Conservation (phyloP, 2,329 filamentous ascomycete species). For the Fusarium miscanthi region DNA sequence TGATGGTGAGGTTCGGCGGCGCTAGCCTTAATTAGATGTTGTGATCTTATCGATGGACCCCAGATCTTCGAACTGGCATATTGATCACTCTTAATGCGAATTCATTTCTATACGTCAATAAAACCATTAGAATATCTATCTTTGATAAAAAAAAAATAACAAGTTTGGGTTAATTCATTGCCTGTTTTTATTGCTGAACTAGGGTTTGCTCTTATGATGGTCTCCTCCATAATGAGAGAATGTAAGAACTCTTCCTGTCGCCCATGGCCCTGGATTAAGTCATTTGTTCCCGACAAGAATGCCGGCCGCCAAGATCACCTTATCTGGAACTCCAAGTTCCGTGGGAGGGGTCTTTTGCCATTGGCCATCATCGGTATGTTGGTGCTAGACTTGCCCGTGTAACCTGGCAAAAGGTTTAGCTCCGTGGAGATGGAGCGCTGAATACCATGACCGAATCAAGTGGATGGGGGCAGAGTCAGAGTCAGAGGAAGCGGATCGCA, state of each 20-base stretch:
- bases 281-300: background rate
- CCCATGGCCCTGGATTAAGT: background rate
- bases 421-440: conserved; percentile 22
- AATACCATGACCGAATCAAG: conserved; percentile 8
- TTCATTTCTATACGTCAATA: background rate
- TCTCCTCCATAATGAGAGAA: background rate
- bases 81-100: background rate
- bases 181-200: too few species aligned
- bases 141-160: too few species aligned
- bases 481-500: conserved; percentile 4
- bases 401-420: conserved; percentile 19
- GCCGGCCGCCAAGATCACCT: conserved; percentile 5
- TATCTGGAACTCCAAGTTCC: conserved; percentile 18
- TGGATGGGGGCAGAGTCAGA: conserved; percentile 15
- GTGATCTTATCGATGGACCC: conserved; percentile 33
- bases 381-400: conserved; percentile 5
- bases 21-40: conserved; percentile 16
- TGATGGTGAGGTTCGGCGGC: conserved; percentile 7
- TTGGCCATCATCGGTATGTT: conserved; percentile 3
- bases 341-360: background rate
- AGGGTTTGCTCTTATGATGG: background rate
- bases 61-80: background rate
- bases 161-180: background rate
- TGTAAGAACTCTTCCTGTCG: background rate
- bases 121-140: background rate